Conservation (phyloP, 1,139 yeast species). For the Candida frijolesensis region DNA sequence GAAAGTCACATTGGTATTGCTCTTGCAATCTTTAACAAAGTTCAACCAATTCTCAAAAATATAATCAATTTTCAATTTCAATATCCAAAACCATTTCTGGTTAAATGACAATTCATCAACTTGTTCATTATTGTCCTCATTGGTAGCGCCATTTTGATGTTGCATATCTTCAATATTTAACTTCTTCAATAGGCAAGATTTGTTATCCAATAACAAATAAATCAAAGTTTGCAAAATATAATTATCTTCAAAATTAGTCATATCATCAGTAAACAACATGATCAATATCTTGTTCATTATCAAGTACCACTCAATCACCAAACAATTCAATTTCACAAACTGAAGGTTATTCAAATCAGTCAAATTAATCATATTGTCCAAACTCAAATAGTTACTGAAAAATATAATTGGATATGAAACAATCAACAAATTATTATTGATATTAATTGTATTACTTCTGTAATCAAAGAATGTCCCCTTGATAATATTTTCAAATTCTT, state of each 20-base stretch:
- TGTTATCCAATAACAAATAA: conserved; percentile 23
- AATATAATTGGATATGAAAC: conserved; percentile 49
- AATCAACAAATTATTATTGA: conserved; percentile 46
- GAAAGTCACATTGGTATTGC: conserved; percentile 5
- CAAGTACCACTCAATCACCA: conserved; percentile 44
- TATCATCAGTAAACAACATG: conserved; percentile 23
- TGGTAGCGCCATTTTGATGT: neutral
- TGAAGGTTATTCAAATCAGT: conserved; percentile 19
- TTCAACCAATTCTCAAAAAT: conserved; percentile 31
- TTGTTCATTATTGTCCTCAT: neutral
- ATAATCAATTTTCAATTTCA: conserved; percentile 26
- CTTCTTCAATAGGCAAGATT: conserved; percentile 13
- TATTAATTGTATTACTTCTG: conserved; percentile 24
- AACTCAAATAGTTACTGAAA: conserved; percentile 16
- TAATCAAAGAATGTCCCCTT: conserved; percentile 25
- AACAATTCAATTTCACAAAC: conserved; percentile 20
- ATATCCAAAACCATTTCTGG: conserved; percentile 30
- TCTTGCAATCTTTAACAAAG: conserved; percentile 16
- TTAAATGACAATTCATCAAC: conserved; percentile 25
- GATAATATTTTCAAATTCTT: conserved; percentile 15
- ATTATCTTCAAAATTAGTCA: conserved; percentile 23
- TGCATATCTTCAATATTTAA: conserved; percentile 4
- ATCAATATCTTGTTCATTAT: conserved; percentile 36
- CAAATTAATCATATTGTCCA: conserved; percentile 18
- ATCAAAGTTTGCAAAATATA: conserved; percentile 33